phyloP scores from a whole-genome alignment of 2,329 filamentous ascomycete species.

The Pseudopithomyces maydicus region DNA sequence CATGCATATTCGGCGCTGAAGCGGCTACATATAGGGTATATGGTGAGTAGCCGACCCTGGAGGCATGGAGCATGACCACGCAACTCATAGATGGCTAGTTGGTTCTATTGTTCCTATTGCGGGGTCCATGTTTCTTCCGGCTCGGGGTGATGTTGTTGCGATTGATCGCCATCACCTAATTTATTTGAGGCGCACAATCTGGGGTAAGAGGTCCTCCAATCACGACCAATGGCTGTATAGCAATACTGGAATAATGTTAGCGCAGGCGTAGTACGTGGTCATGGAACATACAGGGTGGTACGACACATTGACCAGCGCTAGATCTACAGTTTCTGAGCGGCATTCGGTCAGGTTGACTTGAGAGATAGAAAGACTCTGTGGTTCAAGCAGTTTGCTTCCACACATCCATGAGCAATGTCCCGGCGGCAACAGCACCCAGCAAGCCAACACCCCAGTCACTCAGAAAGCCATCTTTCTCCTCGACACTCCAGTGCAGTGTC shows the following conservation, averaged over 20 bases:
- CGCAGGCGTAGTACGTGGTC: neutral
- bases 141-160: neutral
- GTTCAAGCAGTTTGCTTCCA: constrained; percentile 49
- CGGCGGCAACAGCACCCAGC: constrained; percentile 59
- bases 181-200: constrained; percentile 7
- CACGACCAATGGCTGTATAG: neutral
- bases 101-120: neutral
- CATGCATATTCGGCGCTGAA: neutral
- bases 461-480: constrained; percentile 62
- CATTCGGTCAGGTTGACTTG: neutral
- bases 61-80: neutral
- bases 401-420: constrained; percentile 50
- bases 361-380: neutral
- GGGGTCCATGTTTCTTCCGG: neutral
- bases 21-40: neutral
- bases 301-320: neutral
- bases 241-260: neutral
- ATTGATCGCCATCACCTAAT: neutral
- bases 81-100: neutral
- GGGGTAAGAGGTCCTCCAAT: constrained; percentile 13
- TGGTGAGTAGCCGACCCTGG: neutral
- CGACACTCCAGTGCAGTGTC: constrained; percentile 81
- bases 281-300: neutral
- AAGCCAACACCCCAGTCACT: constrained; percentile 63
- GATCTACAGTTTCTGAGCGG: too few relatives aligned